Evolutionary conservation across 2,329 filamentous ascomycete genomes (phyloP), one percentile per base, ranked within the genome.

Genomic region (Paecilomyces variotii): DNA sequence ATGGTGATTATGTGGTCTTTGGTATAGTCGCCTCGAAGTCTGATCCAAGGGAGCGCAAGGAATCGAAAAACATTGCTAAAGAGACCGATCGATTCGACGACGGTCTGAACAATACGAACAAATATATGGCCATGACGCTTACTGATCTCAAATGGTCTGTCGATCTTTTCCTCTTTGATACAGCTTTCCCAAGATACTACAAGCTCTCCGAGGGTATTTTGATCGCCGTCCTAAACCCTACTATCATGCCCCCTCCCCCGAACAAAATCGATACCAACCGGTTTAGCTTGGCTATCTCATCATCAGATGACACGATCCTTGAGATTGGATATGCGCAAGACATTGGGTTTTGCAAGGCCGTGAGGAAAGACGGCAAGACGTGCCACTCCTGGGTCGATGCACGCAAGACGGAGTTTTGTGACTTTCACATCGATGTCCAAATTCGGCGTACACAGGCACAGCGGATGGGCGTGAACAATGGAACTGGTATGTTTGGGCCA

Each of bases 171-270:
- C 83, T 99, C 12, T 99, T 99, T 74, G 89, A 90, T 67, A 86
- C 88, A 0, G 95, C 91, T 5, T 97, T 97, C 67, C 87, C 90
- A 14, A 86, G 89, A 57, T 99, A 94, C 77, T 97, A 93, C 88
- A 96, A 96, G 70, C 79, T 97, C n/a, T 87, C 87, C 0, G 84
- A 90, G 1, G 94, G 94, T n/a, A 97, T 92, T 0, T 83, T 97
- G 1, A 80, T 99, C 58, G 94, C 93, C 4, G 89, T 99, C 27
- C 80, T 99, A 30, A 99, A 99, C 69, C 94, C 94, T 0, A 86
- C 81, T 19, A 88, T 97, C 65, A 90, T 99, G 86, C 91, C 93
- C 2, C 93, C 93, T 0, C 88, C 89, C 0, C 85, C 85, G 1
- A 84, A 87, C 24, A 86, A 86, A 60, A 80, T 85, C 14, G 89